Base-by-base conservation (phyloP, 495 filamentous ascomycete genomes). In the Podospora conica region DNA sequence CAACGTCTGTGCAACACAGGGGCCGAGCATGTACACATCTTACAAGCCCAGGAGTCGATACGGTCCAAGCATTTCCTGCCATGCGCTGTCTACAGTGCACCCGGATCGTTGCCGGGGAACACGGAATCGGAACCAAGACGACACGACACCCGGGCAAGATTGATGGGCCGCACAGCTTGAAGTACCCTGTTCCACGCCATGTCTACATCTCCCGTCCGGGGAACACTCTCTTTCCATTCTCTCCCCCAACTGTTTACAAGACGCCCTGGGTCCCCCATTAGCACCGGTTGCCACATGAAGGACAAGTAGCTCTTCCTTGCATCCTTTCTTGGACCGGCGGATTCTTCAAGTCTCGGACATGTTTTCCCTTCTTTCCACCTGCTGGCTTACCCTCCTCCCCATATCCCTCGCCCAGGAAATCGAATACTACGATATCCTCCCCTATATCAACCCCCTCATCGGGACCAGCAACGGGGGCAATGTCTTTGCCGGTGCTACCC, bases 401-500 rank as follows among this genome's bases (percentile, higher is more conserved):
- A 21, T 12, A 23, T 60, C 63, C 15, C 55, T 68, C 21, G 63
- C 71, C 11, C 62, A 61, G 20, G 75, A 71, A 31, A 18, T 48
- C 40, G 5, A 48, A n/a, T 61, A 61, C 24, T 76, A 78, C 64
- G 76, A 82, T 54, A 74, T 75, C 55, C 69, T 83, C 20, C 64
- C 66, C 1, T 81, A 78, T 60, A 75, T 83, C 66, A 81, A 88
- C 73, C 83, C 85, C 29, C 73, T 88, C 28, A 87, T 88, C 63
- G 86, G 86, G 24, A 83, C 81, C 22, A 81, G 79, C 59, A 83
- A 85, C 71, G 87, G 77, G 77, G 89, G 89, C 7, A 89, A 92
- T 81, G 88, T 92, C 20, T 93, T 93, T 62, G 80, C 90, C 1
- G 90, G 90, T 3, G 90, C 90, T 10, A 89, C 88, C 2, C 70